Evolutionary conservation across 192 early-diverging fungal genomes (phyloP).

Genomic region (Dispira parvispora): DNA sequence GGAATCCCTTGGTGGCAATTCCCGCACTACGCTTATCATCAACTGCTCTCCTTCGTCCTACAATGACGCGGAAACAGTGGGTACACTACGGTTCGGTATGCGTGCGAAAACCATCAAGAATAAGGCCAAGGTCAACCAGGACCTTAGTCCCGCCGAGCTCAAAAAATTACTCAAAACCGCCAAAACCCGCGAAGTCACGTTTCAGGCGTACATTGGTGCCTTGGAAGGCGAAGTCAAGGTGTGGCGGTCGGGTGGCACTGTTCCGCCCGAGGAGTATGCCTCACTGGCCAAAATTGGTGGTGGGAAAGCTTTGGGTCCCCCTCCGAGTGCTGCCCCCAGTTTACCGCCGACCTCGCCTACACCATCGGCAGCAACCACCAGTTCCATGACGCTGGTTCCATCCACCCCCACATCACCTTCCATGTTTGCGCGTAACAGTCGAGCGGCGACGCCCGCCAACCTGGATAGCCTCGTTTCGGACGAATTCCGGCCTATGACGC

Average conservation of each 20-base stretch:
- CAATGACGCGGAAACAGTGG: conserved; percentile 89
- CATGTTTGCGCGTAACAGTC: conserved; percentile 4
- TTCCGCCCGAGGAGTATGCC: conserved; percentile 38
- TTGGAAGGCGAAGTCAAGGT: conserved; percentile 78
- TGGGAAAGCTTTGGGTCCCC: conserved; percentile 13
- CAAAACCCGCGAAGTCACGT: conserved; percentile 59
- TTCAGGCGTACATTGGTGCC: conserved; percentile 65
- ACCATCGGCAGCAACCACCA: conserved; percentile 22
- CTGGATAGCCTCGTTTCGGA: conserved; percentile 16
- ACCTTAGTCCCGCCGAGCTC: conserved; percentile 85
- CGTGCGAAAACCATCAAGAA: conserved; percentile 99
- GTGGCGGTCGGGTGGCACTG: conserved; percentile 70
- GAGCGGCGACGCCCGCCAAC: conserved; percentile 7
- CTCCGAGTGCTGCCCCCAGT: conserved; percentile 15
- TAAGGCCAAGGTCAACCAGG: conserved; percentile 98
- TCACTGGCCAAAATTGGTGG: conserved; percentile 18
- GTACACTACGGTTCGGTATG: conserved; percentile 93
- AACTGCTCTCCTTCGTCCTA: conserved; percentile 96
- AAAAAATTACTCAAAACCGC: conserved; percentile 86
- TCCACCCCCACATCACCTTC: conserved; percentile 18
- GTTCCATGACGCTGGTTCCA: conserved; percentile 25
- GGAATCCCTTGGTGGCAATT: conserved; percentile 99
- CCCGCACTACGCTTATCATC: conserved; percentile 95
- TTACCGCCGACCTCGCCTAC: conserved; percentile 20
- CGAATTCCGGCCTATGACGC: conserved; percentile 49